phyloP scores from a whole-genome alignment of 2,329 filamentous ascomycete genomes.

The Penicillium sp. region DNA sequence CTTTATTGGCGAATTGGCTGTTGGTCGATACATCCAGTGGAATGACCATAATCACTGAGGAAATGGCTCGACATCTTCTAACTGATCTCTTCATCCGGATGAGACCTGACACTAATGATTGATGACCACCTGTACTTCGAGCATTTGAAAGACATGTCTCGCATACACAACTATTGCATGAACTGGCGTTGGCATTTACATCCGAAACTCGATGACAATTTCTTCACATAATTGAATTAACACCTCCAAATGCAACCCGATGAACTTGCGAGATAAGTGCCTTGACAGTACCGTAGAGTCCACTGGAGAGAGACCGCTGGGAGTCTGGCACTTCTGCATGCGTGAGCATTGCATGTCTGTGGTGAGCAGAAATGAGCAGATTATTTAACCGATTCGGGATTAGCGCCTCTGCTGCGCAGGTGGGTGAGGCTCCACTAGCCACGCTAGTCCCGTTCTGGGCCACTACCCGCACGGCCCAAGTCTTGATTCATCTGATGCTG shows the following conservation, averaged over 20 bases:
- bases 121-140: not conserved
- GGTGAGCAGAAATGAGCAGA: constrained; percentile 29
- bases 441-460: not conserved
- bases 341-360: not conserved
- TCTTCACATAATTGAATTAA: too few species aligned
- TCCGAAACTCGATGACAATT: too few species aligned
- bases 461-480: not conserved
- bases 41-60: constrained; percentile 26
- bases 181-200: not conserved
- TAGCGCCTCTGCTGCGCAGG: not conserved
- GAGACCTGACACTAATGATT: not conserved
- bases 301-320: too few species aligned
- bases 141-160: too few species aligned
- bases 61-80: too few species aligned
- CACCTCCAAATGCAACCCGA: too few species aligned
- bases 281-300: too few species aligned
- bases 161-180: not conserved
- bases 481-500: not conserved
- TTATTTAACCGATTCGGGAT: constrained; percentile 17
- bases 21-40: constrained; percentile 61
- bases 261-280: too few species aligned
- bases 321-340: too few species aligned
- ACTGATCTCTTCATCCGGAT: too few species aligned
- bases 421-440: not conserved
- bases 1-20: constrained; percentile 77